Conservation (phyloP, 192 early-diverging fungal species). For the Linnemannia zychae region DNA sequence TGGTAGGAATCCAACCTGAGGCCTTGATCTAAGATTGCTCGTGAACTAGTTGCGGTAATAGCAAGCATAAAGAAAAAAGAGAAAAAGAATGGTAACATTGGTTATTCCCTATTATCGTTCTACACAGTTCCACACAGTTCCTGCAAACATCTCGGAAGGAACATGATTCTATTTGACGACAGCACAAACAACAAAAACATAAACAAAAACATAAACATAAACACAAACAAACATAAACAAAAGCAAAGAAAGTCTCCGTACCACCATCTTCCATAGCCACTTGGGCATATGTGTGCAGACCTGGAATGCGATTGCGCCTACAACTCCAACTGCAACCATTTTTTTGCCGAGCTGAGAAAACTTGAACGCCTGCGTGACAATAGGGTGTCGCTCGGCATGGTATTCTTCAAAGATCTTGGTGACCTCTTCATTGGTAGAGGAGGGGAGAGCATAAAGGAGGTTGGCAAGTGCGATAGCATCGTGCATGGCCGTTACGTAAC, state of each 20-base stretch:
- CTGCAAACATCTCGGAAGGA: too few relatives aligned
- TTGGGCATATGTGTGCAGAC: neutral
- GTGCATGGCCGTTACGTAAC: neutral
- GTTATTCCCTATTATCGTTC: too few relatives aligned
- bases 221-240: neutral
- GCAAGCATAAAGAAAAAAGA: too few relatives aligned
- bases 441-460: neutral
- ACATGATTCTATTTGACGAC: too few relatives aligned
- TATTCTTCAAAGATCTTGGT: neutral
- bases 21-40: neutral
- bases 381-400: neutral
- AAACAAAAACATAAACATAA: too few relatives aligned
- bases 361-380: neutral
- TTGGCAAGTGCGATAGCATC: neutral
- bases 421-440: neutral
- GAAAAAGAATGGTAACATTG: too few relatives aligned
- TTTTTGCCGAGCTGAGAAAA: neutral
- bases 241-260: neutral
- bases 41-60: too few relatives aligned
- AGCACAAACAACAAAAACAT: too few relatives aligned
- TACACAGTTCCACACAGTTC: too few relatives aligned
- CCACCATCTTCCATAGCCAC: neutral
- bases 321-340: neutral
- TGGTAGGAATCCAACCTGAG: neutral
- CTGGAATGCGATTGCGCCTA: neutral